Evolutionary conservation across 75 land plant genomes (phyloP).

Genomic region (Sequoia sempervirens): DNA sequence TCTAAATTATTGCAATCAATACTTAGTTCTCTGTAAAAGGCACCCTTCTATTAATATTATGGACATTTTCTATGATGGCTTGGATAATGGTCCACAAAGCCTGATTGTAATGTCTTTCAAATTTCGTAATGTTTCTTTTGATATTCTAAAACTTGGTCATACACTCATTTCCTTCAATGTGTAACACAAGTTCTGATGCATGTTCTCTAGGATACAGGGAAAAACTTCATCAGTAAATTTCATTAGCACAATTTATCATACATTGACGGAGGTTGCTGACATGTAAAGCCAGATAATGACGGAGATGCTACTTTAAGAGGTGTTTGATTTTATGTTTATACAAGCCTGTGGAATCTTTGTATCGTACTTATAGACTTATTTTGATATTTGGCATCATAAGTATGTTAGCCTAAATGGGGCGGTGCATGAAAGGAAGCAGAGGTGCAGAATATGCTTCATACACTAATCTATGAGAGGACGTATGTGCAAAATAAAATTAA

Average conservation of each 20-base stretch:
- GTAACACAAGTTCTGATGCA: background rate
- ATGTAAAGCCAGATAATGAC: background rate
- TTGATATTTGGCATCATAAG: background rate
- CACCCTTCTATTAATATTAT: background rate
- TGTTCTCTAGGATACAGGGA: background rate
- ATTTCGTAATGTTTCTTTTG: background rate
- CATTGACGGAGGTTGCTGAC: background rate
- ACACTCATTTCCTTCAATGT: background rate
- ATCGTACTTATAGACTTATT: background rate
- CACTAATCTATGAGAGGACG: too few species aligned
- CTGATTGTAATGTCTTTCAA: background rate
- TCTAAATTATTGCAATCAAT: background rate
- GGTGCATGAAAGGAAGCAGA: too few species aligned
- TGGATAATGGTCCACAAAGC: background rate
- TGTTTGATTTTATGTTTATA: background rate
- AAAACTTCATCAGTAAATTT: background rate
- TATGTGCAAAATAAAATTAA: too few species aligned
- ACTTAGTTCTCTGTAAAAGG: background rate
- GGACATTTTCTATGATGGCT: background rate
- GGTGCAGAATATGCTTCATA: too few species aligned
- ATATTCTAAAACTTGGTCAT: background rate
- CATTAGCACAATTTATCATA: background rate
- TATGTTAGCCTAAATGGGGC: background rate
- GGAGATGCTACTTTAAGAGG: background rate
- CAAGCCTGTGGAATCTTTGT: background rate